A percentile compares a stretch with the other conserved stretches of the same genome.
Evolutionary conservation across 345 rosid species (phyloP).

Genomic region (Acer saccharum): DNA sequence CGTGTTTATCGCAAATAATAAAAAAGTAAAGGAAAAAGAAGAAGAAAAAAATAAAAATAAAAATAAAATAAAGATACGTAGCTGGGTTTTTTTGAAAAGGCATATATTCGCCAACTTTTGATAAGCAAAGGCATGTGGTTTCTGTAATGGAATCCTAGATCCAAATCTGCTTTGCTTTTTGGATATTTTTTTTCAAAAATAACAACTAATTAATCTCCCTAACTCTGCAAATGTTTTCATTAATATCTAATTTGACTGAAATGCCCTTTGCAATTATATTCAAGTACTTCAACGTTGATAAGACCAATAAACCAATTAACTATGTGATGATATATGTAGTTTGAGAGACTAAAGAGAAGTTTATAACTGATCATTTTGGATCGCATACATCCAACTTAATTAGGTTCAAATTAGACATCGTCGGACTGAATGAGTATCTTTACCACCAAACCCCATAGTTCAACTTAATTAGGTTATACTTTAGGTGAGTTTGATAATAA

Average conservation of each 20-base stretch:
- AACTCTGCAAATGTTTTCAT: not conserved
- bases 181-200: conserved; percentile 11
- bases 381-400: too few species aligned
- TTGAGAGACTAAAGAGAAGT: too few species aligned
- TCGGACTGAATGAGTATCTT: too few species aligned
- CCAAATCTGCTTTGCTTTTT: conserved; percentile 36
- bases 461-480: too few species aligned
- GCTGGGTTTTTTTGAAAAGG: conserved; percentile 20
- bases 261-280: not conserved
- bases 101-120: conserved; percentile 47
- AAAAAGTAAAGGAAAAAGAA: not conserved
- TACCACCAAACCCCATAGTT: too few species aligned
- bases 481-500: too few species aligned
- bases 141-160: conserved; percentile 46
- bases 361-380: too few species aligned
- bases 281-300: too few species aligned
- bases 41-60: not conserved
- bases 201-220: conserved; percentile 14
- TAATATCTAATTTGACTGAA: not conserved
- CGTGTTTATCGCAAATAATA: conserved; percentile 17
- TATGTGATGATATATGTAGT: too few species aligned
- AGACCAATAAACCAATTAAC: too few species aligned
- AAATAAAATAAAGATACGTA: conserved; percentile 4
- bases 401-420: too few species aligned
- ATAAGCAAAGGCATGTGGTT: conserved; percentile 53